Base-by-base conservation (phyloP, 2,329 filamentous ascomycete species). In the Celoporthe dispersa region DNA sequence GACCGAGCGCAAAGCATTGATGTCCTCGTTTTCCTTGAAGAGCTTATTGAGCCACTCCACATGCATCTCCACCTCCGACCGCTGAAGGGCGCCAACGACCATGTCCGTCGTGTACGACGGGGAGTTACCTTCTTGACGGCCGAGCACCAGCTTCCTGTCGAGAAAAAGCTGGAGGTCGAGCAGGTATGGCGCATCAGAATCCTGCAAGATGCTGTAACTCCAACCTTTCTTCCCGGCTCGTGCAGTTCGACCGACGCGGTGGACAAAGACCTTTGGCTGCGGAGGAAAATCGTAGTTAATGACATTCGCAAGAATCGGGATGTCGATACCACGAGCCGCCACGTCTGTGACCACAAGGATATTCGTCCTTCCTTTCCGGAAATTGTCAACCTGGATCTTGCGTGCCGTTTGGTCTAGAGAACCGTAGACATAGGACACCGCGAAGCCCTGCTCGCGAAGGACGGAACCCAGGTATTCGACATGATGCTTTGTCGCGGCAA, bases 201-300 rank as follows among this genome's bases (percentile, higher is more conserved):
- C 93, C 70, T 93, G 88, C 35, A 98, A 91, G 31, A 99, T 85
- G 83, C 93, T 98, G 82, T 97, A 99, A 81, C 92, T 92, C 96
- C 96, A 98, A 73, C 96, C 96, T 74, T 91, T 90, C 76, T 94
- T 91, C 19, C 95, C 96, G 60, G 97, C 97, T 87, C 96, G 90
- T 55, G 96, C 97, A 35, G 97, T 99, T 82, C 96, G 91, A 76
- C 96, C 96, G 62, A 99, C 96, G 78, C 96, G 91, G 81, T 99
- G 96, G 37, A 99, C 92, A 76, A 97, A 99, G 57, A 99, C 90
- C 81, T 99, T 99, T 28, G 96, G 94, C 77, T 98, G 96, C 1
- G 95, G 92, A 3, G 96, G 95, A 74, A 99, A 99, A 78, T 98
- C 95, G 81, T 97, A 99, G 84, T 99, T 98, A 84, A 99, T 95